Evolutionary conservation across 2,329 filamentous ascomycete genomes (phyloP), one percentile per base, ranked within the genome.

Genomic region (Cercospora zeina): DNA sequence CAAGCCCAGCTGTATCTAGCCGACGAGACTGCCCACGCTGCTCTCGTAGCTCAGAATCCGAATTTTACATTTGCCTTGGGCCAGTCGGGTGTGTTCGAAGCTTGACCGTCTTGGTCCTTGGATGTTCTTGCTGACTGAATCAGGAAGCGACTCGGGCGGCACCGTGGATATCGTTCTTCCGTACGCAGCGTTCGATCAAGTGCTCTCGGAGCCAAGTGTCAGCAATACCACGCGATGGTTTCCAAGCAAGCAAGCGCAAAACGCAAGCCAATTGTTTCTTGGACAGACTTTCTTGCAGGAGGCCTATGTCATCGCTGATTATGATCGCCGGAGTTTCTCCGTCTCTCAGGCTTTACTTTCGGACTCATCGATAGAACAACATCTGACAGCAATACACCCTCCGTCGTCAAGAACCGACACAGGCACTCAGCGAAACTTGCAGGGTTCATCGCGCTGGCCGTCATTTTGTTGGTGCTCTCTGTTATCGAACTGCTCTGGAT

Each of bases 181-280:
- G 1, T 78, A 79, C 53, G 71, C 69, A 51, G 76, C 76, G 21
- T 76, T 77, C 65, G 76, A 77, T 53, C 67, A 75, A 62, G 31
- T 71, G 61, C 58, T 65, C 50, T 59, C 68, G 54, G 61, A 65
- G 63, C 62, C 67, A 34, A 59, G 69, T 62, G 60, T 73, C 68
- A 75, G 77, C 56, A 51, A 76, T 49, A 42, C 37, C 8, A 61
- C 54, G 14, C 56, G 56, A n/a, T 71, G 68, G 54, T 72, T 72
- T 13, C 70, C 68, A 0, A 58, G 71, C 10, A 64, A 65, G 30
- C 65, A 62, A 24, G 70, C 66, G 4, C 37, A 60, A 31, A 70
- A 69, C 45, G 54, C 62, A 14, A 65, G 60, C 1, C 70, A 72
- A 27, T 69, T 70, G 37, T 69, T 64, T 1, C 63, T 73, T 21